Evolutionary conservation across 2,329 filamentous ascomycete genomes (phyloP).

Genomic region (Xylariaceae sp.): DNA sequence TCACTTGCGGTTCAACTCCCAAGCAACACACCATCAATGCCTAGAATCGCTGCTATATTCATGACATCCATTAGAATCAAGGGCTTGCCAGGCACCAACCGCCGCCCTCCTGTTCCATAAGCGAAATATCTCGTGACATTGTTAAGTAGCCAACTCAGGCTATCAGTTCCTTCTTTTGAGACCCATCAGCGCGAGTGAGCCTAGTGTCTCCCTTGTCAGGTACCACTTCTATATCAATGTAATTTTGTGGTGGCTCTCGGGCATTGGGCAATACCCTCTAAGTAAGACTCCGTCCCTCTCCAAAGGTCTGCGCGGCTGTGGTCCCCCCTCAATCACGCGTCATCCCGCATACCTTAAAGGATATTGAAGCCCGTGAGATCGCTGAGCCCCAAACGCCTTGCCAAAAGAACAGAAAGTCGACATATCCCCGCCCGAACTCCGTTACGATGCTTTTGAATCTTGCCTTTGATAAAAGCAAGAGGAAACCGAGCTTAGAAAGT

Average conservation of each 20-base stretch:
- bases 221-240: conserved; percentile 23
- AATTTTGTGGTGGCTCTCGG: conserved; percentile 12
- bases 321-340: conserved; percentile 24
- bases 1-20: background rate
- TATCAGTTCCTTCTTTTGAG: conserved; percentile 9
- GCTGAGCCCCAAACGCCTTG: conserved; percentile 36
- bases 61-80: background rate
- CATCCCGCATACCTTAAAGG: conserved; percentile 28
- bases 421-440: conserved; percentile 32
- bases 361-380: conserved; percentile 28
- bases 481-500: conserved; percentile 9
- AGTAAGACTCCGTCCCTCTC: conserved; percentile 22
- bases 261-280: conserved; percentile 20
- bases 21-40: background rate
- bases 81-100: background rate
- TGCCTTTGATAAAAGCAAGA: conserved; percentile 23
- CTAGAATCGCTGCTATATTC: background rate
- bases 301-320: conserved; percentile 14
- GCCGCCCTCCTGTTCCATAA: conserved; percentile 1
- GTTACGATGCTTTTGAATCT: conserved; percentile 33
- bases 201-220: conserved; percentile 12
- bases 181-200: conserved; percentile 21
- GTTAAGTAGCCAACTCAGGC: background rate
- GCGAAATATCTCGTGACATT: background rate
- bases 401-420: conserved; percentile 28